These are phyloP conservation scores for Cryomyces antarcticus DNA, from an alignment of 495 filamentous ascomycete genomes.

Conservation along the genomic window DNA sequence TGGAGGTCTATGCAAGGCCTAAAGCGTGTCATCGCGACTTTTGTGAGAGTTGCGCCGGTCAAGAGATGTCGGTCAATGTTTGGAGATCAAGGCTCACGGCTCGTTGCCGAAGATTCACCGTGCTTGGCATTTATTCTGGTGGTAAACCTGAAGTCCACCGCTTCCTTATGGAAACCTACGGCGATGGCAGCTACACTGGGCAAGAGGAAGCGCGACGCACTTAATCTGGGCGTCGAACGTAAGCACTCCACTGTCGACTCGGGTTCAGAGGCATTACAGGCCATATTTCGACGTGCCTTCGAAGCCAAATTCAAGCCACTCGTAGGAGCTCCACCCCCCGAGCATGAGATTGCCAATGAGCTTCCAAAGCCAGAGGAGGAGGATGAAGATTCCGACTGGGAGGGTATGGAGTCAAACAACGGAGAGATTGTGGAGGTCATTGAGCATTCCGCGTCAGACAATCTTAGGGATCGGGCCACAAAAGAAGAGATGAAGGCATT, in stretches of 20 bases:
- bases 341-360: slow-evolving; percentile 1
- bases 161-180: background rate
- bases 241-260: background rate
- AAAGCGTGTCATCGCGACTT: slow-evolving; percentile 61
- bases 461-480: slow-evolving; percentile 19
- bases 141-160: no score
- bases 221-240: background rate
- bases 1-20: slow-evolving; percentile 94
- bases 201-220: slow-evolving; percentile 9
- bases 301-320: slow-evolving; percentile 72
- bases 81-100: no score
- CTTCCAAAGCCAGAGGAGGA: slow-evolving; percentile 8
- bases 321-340: no score
- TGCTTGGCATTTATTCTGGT: no score
- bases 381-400: slow-evolving; percentile 39
- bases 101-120: no score
- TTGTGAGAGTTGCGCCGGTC: no score
- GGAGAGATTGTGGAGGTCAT: slow-evolving; percentile 39
- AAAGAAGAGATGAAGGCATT: slow-evolving; percentile 60
- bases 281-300: slow-evolving; percentile 60
- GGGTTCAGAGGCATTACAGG: slow-evolving; percentile 20
- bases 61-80: no score
- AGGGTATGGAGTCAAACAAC: slow-evolving; percentile 34
- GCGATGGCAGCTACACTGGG: slow-evolving; percentile 8
- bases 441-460: slow-evolving; percentile 25